Evolutionary conservation across 139 green algal genomes (phyloP).

Genomic region (Tetradesmus lagerheimii): DNA sequence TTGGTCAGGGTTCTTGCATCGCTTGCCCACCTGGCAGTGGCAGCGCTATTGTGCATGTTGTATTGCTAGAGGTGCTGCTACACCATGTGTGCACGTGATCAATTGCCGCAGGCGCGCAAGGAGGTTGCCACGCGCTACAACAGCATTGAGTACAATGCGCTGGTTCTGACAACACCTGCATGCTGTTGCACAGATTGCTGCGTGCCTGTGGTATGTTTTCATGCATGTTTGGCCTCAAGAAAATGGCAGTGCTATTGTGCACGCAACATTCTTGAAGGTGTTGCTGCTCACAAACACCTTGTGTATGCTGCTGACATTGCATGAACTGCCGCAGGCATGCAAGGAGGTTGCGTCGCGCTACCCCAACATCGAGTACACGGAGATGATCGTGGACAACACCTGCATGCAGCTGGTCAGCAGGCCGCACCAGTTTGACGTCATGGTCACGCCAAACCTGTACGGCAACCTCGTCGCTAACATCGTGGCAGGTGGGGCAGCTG

Average conservation of each 20-base stretch:
- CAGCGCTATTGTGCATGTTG: no score
- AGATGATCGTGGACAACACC: conserved; percentile 98
- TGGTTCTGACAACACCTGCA: no score
- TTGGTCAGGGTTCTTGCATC: background rate
- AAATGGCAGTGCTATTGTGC: no score
- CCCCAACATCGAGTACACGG: conserved; percentile 88
- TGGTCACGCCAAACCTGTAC: conserved; percentile 84
- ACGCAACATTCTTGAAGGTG: no score
- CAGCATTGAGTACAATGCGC: conserved; percentile 76
- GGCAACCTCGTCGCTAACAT: conserved; percentile 94
- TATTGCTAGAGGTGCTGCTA: no score
- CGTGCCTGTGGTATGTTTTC: background rate
- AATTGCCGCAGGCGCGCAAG: conserved; percentile 46
- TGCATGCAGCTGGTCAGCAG: conserved; percentile 93
- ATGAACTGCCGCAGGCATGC: conserved; percentile 53
- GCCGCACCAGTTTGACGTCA: conserved; percentile 93
- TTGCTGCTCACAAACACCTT: no score
- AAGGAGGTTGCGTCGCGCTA: conserved; percentile 57
- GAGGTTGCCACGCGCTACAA: conserved; percentile 54
- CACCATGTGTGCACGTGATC: background rate
- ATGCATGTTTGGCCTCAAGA: no score
- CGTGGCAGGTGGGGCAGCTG: conserved; percentile 68
- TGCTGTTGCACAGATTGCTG: no score
- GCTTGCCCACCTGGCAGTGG: no score
- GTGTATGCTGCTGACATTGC: no score